Base-by-base conservation (phyloP, 2,329 filamentous ascomycete genomes). In the Passalora sequoiae region DNA sequence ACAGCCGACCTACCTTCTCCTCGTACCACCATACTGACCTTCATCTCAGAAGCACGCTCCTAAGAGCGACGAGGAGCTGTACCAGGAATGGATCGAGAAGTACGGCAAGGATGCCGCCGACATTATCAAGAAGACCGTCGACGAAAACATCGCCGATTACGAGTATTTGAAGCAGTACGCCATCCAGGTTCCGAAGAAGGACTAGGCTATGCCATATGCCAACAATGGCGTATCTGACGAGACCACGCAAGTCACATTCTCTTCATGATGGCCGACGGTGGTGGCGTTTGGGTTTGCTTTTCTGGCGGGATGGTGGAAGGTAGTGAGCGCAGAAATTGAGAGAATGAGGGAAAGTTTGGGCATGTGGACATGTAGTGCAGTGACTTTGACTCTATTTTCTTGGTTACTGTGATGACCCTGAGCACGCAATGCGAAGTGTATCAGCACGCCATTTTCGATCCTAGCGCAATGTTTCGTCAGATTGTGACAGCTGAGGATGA, bases 161-260 rank as follows among this genome's bases (percentile, higher is more conserved):
- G 84, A 91, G 66, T 88, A 89, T 62, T 69, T 92, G 65, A 89
- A 85, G 75, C 75, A 79, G 58, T 92, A 87, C 67, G 81, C 81
- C 48, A 73, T 88, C 59, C 77, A 78, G 44, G 24, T 54, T 21
- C 33, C 33, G n/a, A 36, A 36, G 20, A 21, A 36, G 33, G 20
- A 17, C 15, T 24, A 20, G 24, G n/a, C 20, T 25, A 22, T 33
- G 10, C 32, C 22, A 31, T 38, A 16, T 20, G 19, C 19, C 28
- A 35, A 10, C n/a, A 15, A 36, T 20, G 20, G 19, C 9, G 24
- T 36, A 4, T 33, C n/a, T 19, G 12, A 24, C 10, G 33, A 24
- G 33, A n/a, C 33, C 33, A 24, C 19, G 20, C 19, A 15, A 13
- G 33, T 19, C 15, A 19, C 15, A 10, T 19, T 33, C 15, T n/a